A percentile compares a stretch with the other conserved stretches of the same genome.
phyloP scores from a whole-genome alignment of 2,329 filamentous ascomycete species.

The Neoscytalidium dimidiatum region DNA sequence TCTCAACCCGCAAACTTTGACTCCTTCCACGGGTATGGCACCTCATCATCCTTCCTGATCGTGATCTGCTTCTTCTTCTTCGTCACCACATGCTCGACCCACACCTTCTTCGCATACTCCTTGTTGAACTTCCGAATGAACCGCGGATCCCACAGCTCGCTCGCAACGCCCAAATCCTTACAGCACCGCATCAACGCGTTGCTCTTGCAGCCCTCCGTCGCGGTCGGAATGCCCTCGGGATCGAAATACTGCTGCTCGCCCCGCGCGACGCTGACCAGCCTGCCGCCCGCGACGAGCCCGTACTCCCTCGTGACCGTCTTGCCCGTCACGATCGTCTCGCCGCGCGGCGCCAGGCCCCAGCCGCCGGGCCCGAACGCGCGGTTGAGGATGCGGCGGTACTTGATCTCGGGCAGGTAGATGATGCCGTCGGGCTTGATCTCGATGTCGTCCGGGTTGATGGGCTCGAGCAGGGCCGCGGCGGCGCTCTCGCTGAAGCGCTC shows the following conservation, averaged over 20 bases:
- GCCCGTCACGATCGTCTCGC: conserved; percentile 81
- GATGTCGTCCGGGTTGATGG: conserved; percentile 72
- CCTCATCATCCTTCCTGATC: conserved; percentile 78
- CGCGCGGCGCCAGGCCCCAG: conserved; percentile 89
- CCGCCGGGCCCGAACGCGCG: conserved; percentile 89
- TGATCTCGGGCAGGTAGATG: conserved; percentile 95
- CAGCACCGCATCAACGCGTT: conserved; percentile 98
- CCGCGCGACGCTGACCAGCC: conserved; percentile 83
- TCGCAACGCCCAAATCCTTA: conserved; percentile 93
- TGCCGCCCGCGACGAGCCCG: conserved; percentile 81
- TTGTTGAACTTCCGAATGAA: conserved; percentile 84
- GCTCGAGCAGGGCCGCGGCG: conserved; percentile 66
- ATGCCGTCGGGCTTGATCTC: conserved; percentile 98
- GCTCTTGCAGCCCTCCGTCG: conserved; percentile 95
- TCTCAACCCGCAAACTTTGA: conserved; percentile 9
- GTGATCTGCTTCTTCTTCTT: conserved; percentile 92
- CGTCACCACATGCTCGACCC: conserved; percentile 82
- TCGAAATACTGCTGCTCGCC: conserved; percentile 95
- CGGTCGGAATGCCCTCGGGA: conserved; percentile 86
- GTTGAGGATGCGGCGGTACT: conserved; percentile 90
- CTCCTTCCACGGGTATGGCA: conserved; percentile 63
- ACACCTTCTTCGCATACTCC: conserved; percentile 73
- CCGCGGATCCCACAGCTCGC: conserved; percentile 93
- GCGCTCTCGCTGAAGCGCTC: conserved; percentile 71
- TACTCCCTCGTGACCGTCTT: conserved; percentile 87